phyloP scores from a whole-genome alignment of 1,284 basidiomycete genomes.

The Rhodotorula sp. region DNA sequence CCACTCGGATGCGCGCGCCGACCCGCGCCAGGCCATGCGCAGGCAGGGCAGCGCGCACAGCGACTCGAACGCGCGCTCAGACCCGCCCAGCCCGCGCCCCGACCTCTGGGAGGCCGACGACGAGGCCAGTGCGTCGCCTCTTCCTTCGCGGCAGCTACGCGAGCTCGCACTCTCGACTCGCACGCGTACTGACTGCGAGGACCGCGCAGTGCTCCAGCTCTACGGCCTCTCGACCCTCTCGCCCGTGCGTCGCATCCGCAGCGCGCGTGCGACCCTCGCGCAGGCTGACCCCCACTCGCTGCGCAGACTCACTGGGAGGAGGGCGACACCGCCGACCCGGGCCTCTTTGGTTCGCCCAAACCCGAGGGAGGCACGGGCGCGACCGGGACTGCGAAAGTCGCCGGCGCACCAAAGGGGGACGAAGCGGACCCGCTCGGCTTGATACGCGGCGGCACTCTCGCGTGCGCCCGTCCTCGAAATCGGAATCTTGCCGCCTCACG shows the following conservation, averaged over 20 bases:
- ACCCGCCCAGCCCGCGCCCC: neutral
- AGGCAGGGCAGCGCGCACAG: neutral
- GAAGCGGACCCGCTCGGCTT: constrained; percentile 52
- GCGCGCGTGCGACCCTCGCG: neutral
- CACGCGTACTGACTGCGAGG: neutral
- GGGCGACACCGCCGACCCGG: constrained; percentile 19
- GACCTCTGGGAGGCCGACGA: constrained; percentile 38
- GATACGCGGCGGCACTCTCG: constrained; percentile 37
- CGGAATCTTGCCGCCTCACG: neutral
- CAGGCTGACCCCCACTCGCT: neutral
- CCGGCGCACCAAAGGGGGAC: constrained; percentile 36
- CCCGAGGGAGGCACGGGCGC: neutral
- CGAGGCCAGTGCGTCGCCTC: constrained; percentile 32
- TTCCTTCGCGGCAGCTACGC: too few species aligned
- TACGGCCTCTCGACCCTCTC: constrained; percentile 52
- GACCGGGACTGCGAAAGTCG: constrained; percentile 8
- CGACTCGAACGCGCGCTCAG: neutral
- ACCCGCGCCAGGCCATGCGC: neutral
- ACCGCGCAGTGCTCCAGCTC: constrained; percentile 48
- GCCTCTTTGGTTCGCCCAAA: constrained; percentile 19
- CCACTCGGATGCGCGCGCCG: neutral
- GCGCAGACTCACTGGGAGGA: constrained; percentile 31
- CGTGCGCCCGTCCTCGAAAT: constrained; percentile 38
- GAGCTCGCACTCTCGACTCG: too few species aligned
- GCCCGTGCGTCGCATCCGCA: constrained; percentile 38